Percentiles rank a stretch among this genome's conserved stretches.
Evolutionary conservation across 768 basidiomycete genomes (phyloP).

Genomic region (Leucocoprinus leucothites): DNA sequence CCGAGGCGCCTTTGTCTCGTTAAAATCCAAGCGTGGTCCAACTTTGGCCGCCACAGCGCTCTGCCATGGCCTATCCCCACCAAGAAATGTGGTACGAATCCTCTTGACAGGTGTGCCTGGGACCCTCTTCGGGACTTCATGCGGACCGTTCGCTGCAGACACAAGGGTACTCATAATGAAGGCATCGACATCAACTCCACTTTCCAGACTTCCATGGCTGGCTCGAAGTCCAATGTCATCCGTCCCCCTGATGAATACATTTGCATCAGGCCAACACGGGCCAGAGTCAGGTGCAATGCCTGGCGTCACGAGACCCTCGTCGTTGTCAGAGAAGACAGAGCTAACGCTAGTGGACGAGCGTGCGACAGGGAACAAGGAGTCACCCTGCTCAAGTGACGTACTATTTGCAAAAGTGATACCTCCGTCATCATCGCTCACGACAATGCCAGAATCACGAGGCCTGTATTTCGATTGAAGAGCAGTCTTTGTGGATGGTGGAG

Average conservation of each 20-base stretch:
- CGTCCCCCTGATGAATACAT: slow-evolving; percentile 36
- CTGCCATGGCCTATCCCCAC: slow-evolving; percentile 70
- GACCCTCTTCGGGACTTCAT: slow-evolving; percentile 51
- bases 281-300: slow-evolving; percentile 45
- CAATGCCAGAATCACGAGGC: slow-evolving; percentile 65
- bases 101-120: slow-evolving; percentile 86
- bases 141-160: slow-evolving; percentile 48
- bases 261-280: slow-evolving; percentile 63
- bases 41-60: slow-evolving; percentile 75
- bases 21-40: slow-evolving; percentile 46
- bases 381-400: slow-evolving; percentile 14
- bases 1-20: slow-evolving; percentile 47
- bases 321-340: slow-evolving; percentile 49
- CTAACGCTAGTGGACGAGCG: slow-evolving; percentile 61
- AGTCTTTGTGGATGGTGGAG: slow-evolving; percentile 41
- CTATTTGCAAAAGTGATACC: slow-evolving; percentile 1
- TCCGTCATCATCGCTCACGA: slow-evolving; percentile 59
- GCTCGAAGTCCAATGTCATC: slow-evolving; percentile 31
- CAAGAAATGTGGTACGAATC: slow-evolving; percentile 54
- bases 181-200: slow-evolving; percentile 51
- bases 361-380: slow-evolving; percentile 41
- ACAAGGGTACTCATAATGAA: slow-evolving; percentile 73
- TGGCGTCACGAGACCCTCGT: slow-evolving; percentile 72
- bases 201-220: slow-evolving; percentile 17
- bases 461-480: slow-evolving; percentile 65